Percentiles rank a stretch among this genome's conserved stretches.
Evolutionary conservation across 208 protist species (phyloP).

Genomic region (Leishmania amazonensis): DNA sequence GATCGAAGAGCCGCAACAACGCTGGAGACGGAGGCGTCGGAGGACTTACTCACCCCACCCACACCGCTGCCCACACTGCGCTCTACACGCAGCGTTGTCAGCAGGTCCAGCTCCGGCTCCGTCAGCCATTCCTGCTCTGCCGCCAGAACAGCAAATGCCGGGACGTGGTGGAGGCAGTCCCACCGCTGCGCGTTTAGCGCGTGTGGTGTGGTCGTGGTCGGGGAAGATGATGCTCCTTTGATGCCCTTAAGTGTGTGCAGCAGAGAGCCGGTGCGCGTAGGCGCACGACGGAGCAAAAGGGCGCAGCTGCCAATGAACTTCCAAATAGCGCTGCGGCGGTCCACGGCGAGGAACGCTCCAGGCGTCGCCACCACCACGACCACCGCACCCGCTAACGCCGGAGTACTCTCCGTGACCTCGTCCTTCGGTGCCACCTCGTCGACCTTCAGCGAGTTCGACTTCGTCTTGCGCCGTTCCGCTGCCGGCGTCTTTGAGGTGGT

Average conservation of each 20-base stretch:
- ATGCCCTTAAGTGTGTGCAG: constrained; percentile 1
- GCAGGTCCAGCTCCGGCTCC: constrained; percentile 18
- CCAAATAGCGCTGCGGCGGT: constrained; percentile 74
- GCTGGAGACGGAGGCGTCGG: not conserved
- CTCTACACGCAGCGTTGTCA: constrained; percentile 16
- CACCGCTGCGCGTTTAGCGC: constrained; percentile 46
- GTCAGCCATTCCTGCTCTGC: constrained; percentile 21
- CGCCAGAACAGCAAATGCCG: constrained; percentile 35
- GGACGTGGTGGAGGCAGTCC: constrained; percentile 60
- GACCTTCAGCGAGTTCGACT: not conserved
- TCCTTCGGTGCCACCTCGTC: constrained; percentile 7
- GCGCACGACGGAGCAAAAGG: constrained; percentile 12
- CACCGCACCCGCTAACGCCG: constrained; percentile 15
- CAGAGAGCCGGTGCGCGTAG: constrained; percentile 3
- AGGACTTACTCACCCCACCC: not conserved
- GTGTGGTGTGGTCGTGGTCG: not conserved
- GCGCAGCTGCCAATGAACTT: constrained; percentile 60
- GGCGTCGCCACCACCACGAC: constrained; percentile 50
- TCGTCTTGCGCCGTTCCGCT: constrained; percentile 7
- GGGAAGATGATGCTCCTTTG: constrained; percentile 1
- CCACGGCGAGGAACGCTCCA: constrained; percentile 45
- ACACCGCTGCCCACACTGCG: not conserved
- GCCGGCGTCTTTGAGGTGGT: not conserved
- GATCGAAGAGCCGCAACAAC: constrained; percentile 13
- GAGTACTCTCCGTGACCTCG: not conserved